Percentiles rank a stretch among this genome's conserved stretches.
phyloP scores from a whole-genome alignment of 192 early-diverging fungal species.

The Podila horticola region DNA sequence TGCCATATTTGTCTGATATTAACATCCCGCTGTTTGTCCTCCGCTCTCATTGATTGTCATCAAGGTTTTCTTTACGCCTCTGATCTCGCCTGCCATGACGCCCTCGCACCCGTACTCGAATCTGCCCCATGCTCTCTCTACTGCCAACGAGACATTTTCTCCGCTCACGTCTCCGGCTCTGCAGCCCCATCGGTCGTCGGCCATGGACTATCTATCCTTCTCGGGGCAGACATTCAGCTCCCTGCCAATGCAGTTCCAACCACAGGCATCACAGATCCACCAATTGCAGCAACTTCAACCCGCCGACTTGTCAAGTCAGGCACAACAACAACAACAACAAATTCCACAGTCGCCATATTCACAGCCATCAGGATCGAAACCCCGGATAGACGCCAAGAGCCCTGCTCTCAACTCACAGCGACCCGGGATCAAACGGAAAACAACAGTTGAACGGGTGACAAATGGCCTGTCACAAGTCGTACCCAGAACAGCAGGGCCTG shows the following conservation, averaged over 20 bases:
- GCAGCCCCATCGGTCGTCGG: slow-evolving; percentile 51
- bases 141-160: slow-evolving; percentile 62
- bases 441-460: slow-evolving; percentile 29
- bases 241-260: slow-evolving; percentile 40
- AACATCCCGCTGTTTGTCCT: background rate
- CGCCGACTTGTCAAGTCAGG: slow-evolving; percentile 8
- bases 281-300: slow-evolving; percentile 40
- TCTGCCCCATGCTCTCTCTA: slow-evolving; percentile 40
- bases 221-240: slow-evolving; percentile 33
- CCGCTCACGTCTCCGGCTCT: slow-evolving; percentile 75
- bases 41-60: too few species aligned
- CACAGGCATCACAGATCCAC: slow-evolving; percentile 22
- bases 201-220: slow-evolving; percentile 33
- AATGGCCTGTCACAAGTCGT: slow-evolving; percentile 13
- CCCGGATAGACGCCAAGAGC: slow-evolving; percentile 26
- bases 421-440: slow-evolving; percentile 29
- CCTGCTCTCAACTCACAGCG: slow-evolving; percentile 40
- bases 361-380: slow-evolving; percentile 3
- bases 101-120: slow-evolving; percentile 66
- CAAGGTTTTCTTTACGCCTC: slow-evolving; percentile 60
- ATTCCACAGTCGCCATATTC: slow-evolving; percentile 19
- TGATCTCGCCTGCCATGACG: slow-evolving; percentile 78
- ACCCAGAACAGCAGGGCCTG: slow-evolving; percentile 28
- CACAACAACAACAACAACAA: slow-evolving; percentile 31
- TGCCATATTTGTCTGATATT: background rate